phyloP scores from a whole-genome alignment of 2,329 filamentous ascomycete genomes.

The Pseudogymnoascus sp. region DNA sequence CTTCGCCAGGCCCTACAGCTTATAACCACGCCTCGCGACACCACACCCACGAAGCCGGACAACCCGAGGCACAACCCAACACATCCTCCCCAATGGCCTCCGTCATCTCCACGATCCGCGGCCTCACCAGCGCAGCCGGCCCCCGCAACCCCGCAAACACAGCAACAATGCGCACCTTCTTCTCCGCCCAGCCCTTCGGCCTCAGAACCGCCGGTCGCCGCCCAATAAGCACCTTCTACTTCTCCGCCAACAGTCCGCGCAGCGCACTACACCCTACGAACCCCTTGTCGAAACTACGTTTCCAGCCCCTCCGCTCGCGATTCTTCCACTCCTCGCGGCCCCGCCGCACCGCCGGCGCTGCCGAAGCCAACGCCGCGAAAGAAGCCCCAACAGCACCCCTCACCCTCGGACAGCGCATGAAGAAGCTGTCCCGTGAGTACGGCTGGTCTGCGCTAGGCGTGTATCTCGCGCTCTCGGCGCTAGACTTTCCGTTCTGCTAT shows the following conservation, averaged over 20 bases:
- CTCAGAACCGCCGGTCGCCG: neutral
- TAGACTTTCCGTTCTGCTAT: slow-evolving; percentile 96
- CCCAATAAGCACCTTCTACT: neutral
- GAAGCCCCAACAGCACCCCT: slow-evolving; percentile 5
- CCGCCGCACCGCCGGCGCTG: neutral
- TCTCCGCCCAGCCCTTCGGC: neutral
- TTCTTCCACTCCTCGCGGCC: slow-evolving; percentile 3
- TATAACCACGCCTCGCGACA: neutral
- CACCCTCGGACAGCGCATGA: slow-evolving; percentile 39
- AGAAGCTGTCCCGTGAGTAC: slow-evolving; percentile 82
- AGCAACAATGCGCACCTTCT: neutral
- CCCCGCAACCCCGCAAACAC: neutral
- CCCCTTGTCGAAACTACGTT: slow-evolving; percentile 17
- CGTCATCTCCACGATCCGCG: neutral
- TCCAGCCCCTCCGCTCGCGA: neutral
- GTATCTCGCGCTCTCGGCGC: slow-evolving; percentile 70
- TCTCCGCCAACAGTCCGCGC: neutral
- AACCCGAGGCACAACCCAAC: neutral
- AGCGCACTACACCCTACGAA: slow-evolving; percentile 11
- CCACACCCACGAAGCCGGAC: neutral
- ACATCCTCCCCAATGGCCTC: neutral
- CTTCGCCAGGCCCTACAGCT: neutral
- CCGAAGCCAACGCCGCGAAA: slow-evolving; percentile 14
- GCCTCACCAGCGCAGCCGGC: neutral
- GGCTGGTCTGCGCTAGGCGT: slow-evolving; percentile 92